Conservation (phyloP, 345 rosid species). For the Gossypium anomalum region DNA sequence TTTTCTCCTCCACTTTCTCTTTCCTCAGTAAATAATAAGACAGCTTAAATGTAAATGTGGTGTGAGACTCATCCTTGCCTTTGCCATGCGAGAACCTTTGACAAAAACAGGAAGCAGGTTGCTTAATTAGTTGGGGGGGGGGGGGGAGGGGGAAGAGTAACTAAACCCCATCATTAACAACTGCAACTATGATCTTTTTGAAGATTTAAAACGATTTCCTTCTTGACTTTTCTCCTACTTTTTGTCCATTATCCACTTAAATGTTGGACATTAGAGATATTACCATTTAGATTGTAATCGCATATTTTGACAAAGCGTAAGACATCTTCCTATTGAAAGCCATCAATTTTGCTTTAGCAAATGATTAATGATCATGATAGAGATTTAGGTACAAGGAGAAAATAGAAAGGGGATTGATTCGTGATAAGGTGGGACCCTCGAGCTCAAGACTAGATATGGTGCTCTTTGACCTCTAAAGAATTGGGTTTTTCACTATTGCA, state of each 20-base stretch:
- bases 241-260: background rate
- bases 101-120: slow-evolving; percentile 17
- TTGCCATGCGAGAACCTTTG: slow-evolving; percentile 48
- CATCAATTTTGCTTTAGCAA: slow-evolving; percentile 8
- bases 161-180: slow-evolving; percentile 20
- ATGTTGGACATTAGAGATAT: slow-evolving; percentile 6
- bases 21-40: slow-evolving; percentile 16
- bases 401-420: background rate
- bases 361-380: background rate
- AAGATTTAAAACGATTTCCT: background rate
- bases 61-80: slow-evolving; percentile 34
- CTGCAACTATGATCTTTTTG: no score
- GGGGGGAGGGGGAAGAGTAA: background rate
- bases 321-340: slow-evolving; percentile 1
- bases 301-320: slow-evolving; percentile 8
- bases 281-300: background rate
- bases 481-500: background rate
- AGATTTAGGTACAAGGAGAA: background rate
- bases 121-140: background rate
- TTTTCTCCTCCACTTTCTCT: no score
- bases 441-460: background rate
- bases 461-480: background rate
- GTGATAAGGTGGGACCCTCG: background rate
- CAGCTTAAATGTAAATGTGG: slow-evolving; percentile 32
- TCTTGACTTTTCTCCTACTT: slow-evolving; percentile 24